phyloP scores from a whole-genome alignment of 2,329 filamentous ascomycete species.

The Orbilia oligospora region DNA sequence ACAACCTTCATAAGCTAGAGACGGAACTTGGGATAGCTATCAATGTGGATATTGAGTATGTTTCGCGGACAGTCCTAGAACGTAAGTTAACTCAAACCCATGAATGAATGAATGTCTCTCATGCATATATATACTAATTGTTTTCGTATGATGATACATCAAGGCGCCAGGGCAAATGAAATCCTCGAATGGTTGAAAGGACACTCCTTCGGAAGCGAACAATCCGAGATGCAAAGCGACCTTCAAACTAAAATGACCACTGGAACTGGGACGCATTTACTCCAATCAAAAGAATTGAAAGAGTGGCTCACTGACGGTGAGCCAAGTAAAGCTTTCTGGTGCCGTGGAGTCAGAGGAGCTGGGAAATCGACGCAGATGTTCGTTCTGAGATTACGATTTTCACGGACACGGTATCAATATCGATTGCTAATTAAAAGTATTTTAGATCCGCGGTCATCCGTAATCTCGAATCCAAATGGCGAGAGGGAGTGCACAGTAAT shows the following conservation, averaged over 20 bases:
- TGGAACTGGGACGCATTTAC: constrained; percentile 16
- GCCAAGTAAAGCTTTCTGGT: constrained; percentile 32
- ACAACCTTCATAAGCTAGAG: constrained; percentile 2
- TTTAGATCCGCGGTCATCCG: constrained; percentile 15
- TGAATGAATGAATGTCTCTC: not conserved
- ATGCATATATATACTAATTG: too few species aligned
- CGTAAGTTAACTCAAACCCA: not conserved
- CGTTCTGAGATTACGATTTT: not conserved
- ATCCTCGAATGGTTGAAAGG: constrained; percentile 11
- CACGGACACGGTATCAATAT: not conserved
- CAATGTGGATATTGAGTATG: constrained; percentile 9
- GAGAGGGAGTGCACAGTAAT: not conserved
- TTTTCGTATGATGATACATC: constrained; percentile 5
- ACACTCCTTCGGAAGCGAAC: constrained; percentile 12
- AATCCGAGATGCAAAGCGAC: constrained; percentile 6
- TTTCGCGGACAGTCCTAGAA: constrained; percentile 7
- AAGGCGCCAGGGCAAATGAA: constrained; percentile 5
- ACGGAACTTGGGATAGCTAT: constrained; percentile 11
- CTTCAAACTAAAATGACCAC: not conserved
- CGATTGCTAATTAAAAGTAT: constrained; percentile 11
- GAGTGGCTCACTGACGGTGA: constrained; percentile 2
- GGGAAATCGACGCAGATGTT: constrained; percentile 38
- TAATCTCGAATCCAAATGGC: constrained; percentile 21
- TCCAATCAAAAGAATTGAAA: constrained; percentile 15
- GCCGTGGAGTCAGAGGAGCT: constrained; percentile 22